A percentile compares a stretch with the other conserved stretches of the same genome.
phyloP scores from a whole-genome alignment of 2,329 filamentous ascomycete genomes.

The Venturiaceae sp. region DNA sequence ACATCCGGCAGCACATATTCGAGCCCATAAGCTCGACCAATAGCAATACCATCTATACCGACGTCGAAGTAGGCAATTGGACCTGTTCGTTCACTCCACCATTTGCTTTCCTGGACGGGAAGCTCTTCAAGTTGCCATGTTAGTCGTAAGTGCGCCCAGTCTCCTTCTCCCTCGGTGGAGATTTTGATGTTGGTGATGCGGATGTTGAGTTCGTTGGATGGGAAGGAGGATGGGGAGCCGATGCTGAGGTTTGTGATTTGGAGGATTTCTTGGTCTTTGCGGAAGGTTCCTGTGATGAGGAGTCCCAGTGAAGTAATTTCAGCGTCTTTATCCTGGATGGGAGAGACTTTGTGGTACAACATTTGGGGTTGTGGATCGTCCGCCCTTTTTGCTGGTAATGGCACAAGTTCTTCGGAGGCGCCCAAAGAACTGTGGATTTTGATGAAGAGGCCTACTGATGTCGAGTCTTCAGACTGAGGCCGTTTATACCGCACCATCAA shows the following conservation, averaged over 20 bases:
- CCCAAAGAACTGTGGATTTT: neutral
- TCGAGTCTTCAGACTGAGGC: neutral
- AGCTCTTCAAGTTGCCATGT: neutral
- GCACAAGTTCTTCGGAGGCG: neutral
- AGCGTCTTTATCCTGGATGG: neutral
- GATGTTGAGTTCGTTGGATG: neutral
- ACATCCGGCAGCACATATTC: neutral
- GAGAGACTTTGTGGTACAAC: neutral
- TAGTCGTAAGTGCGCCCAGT: neutral
- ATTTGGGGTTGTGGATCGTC: neutral
- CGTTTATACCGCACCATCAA: neutral
- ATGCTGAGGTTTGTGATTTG: neutral
- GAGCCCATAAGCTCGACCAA: neutral
- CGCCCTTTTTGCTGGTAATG: neutral
- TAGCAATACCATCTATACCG: neutral
- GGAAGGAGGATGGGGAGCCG: neutral
- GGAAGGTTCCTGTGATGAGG: neutral
- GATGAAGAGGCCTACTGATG: neutral
- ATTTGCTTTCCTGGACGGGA: neutral
- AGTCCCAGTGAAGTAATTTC: neutral
- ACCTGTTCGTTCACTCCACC: neutral
- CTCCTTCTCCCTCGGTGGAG: neutral
- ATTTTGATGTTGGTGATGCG: neutral
- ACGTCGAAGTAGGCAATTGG: constrained; percentile 1
- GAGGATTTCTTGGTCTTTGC: neutral